phyloP scores from a whole-genome alignment of 2,329 filamentous ascomycete genomes.

The Trichoderma breve region DNA sequence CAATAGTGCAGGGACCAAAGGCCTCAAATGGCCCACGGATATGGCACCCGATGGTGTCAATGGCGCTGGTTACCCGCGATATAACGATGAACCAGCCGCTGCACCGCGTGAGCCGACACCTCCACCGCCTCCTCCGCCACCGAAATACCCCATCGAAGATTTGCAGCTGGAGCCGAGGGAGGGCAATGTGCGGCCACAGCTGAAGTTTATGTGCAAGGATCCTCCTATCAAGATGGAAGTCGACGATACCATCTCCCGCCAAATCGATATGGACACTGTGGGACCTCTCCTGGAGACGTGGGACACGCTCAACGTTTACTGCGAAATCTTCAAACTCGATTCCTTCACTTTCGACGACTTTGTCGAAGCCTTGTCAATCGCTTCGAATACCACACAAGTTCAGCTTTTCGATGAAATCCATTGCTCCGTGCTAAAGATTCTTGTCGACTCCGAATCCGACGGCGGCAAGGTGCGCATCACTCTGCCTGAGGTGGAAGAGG shows the following conservation, averaged over 20 bases:
- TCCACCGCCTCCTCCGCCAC: slow-evolving; percentile 67
- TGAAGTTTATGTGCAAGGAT: slow-evolving; percentile 75
- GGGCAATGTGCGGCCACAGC: slow-evolving; percentile 64
- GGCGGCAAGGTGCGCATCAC: slow-evolving; percentile 77
- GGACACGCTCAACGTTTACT: slow-evolving; percentile 98
- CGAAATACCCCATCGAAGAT: slow-evolving; percentile 96
- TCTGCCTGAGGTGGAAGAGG: slow-evolving; percentile 71
- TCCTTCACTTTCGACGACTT: slow-evolving; percentile 98
- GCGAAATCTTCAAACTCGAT: slow-evolving; percentile 88
- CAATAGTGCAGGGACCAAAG: slow-evolving; percentile 39
- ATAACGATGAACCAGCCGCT: slow-evolving; percentile 37
- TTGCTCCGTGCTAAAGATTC: slow-evolving; percentile 82
- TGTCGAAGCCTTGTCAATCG: slow-evolving; percentile 78
- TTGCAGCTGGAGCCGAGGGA: slow-evolving; percentile 72
- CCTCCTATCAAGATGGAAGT: slow-evolving; percentile 51
- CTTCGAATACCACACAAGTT: slow-evolving; percentile 70
- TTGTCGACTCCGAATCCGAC: slow-evolving; percentile 73
- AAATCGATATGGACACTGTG: slow-evolving; percentile 80
- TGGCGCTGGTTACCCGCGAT: slow-evolving; percentile 48
- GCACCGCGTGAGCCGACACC: slow-evolving; percentile 40
- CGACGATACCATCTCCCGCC: slow-evolving; percentile 31
- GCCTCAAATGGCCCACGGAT: slow-evolving; percentile 39
- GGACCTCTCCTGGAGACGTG: slow-evolving; percentile 84
- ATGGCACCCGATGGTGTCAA: slow-evolving; percentile 40
- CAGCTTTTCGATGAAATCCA: slow-evolving; percentile 88